Evolutionary conservation across 2,329 filamentous ascomycete genomes (phyloP).

Genomic region (Sclerotinia nivalis): DNA sequence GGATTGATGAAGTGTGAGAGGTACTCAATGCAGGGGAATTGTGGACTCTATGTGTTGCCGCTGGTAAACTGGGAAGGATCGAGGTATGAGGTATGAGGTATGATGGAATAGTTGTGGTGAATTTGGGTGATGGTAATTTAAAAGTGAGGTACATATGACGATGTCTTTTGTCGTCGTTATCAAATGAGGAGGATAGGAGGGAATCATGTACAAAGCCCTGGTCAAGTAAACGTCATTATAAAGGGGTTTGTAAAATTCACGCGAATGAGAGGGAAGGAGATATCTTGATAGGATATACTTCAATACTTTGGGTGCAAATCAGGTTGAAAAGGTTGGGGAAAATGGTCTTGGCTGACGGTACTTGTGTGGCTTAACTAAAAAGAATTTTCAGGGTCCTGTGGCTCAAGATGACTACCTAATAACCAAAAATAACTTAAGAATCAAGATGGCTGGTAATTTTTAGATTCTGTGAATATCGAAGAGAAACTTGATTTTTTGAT

Average conservation of each 20-base stretch:
- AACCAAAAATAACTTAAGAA: neutral
- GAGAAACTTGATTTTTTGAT: conserved; percentile 8
- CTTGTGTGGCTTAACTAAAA: neutral
- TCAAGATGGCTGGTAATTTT: neutral
- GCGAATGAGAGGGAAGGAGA: neutral
- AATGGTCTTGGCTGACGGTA: conserved; percentile 18
- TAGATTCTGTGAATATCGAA: neutral
- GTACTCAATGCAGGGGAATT: neutral
- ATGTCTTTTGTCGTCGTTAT: neutral
- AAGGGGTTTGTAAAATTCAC: neutral
- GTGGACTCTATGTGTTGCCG: neutral
- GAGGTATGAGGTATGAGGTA: too few species aligned
- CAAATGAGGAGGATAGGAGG: neutral
- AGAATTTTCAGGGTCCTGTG: conserved; percentile 16
- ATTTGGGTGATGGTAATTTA: neutral
- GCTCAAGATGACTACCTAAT: neutral
- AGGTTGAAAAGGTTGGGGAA: neutral
- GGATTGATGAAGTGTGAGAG: neutral
- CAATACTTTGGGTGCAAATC: neutral
- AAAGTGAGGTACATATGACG: conserved; percentile 14
- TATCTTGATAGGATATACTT: neutral
- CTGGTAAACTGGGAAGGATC: conserved; percentile 8
- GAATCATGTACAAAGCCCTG: neutral
- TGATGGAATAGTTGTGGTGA: neutral
- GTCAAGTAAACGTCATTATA: conserved; percentile 1